A percentile compares a stretch with the other conserved stretches of the same genome.
phyloP scores from a whole-genome alignment of 345 rosid genomes.

The Raphanus sativus region DNA sequence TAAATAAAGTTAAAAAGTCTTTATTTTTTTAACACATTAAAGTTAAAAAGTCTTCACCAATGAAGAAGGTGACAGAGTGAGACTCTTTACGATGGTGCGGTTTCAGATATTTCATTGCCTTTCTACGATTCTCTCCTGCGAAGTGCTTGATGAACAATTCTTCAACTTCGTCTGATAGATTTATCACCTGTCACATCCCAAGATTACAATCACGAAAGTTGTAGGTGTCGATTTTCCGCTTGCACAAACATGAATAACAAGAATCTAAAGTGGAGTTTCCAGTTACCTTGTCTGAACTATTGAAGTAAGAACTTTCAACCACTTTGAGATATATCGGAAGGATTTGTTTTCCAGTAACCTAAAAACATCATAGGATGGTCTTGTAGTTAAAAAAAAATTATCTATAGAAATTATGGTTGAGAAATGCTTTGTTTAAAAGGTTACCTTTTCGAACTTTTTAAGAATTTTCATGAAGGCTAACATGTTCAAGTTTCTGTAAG shows the following conservation, averaged over 20 bases:
- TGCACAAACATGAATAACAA: slow-evolving; percentile 4
- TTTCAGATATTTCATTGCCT: slow-evolving; percentile 84
- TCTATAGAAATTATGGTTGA: background rate
- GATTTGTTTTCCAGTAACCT: slow-evolving; percentile 90
- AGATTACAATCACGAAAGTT: slow-evolving; percentile 8
- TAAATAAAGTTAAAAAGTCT: no score
- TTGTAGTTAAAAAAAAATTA: background rate
- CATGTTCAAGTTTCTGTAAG: slow-evolving; percentile 93
- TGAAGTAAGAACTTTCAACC: slow-evolving; percentile 91
- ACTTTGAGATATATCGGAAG: slow-evolving; percentile 86
- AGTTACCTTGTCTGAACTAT: slow-evolving; percentile 88
- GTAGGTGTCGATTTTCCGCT: slow-evolving; percentile 37
- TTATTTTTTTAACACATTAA: no score
- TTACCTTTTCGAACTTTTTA: slow-evolving; percentile 92
- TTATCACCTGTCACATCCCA: slow-evolving; percentile 69
- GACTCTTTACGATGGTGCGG: slow-evolving; percentile 83
- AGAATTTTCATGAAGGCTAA: slow-evolving; percentile 93
- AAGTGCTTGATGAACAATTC: slow-evolving; percentile 77
- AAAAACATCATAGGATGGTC: background rate
- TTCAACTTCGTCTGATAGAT: slow-evolving; percentile 85
- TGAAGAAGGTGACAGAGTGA: slow-evolving; percentile 81
- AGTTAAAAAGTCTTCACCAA: slow-evolving; percentile 54
- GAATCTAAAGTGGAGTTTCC: background rate
- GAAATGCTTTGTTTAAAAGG: background rate
- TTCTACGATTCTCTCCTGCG: slow-evolving; percentile 72